These are phyloP conservation scores for Lasiodiplodia sp. DNA, from an alignment of 2,329 filamentous ascomycete species.

Conservation along the genomic window DNA sequence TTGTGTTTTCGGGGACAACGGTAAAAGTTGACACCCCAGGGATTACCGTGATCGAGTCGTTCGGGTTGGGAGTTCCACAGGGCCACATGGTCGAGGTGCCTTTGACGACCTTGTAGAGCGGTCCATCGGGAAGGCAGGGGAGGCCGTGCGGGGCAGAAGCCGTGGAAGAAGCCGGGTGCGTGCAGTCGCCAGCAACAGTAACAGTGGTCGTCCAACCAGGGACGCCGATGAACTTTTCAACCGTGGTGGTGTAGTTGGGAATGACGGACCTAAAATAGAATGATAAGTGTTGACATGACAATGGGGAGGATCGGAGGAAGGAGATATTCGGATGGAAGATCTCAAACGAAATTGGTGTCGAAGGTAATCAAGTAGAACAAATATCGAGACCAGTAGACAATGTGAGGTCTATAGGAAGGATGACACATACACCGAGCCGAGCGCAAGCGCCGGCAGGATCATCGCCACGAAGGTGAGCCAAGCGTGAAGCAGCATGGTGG, in stretches of 20 bases:
- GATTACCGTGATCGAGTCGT: not conserved
- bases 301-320: not conserved
- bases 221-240: not conserved
- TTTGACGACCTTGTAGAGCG: not conserved
- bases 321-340: not conserved
- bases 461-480: not conserved
- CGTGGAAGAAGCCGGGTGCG: not conserved
- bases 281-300: not conserved
- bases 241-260: not conserved
- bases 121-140: not conserved
- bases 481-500: not conserved
- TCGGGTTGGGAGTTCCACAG: not conserved
- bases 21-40: not conserved
- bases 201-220: not conserved
- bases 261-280: not conserved
- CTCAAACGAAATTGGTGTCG: not conserved
- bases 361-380: not conserved
- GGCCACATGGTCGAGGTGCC: not conserved
- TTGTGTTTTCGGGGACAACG: not conserved
- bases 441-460: not conserved
- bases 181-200: not conserved
- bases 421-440: not conserved
- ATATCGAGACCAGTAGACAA: not conserved
- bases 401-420: not conserved
- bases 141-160: not conserved